Evolutionary conservation across 805 yeast species (phyloP), one percentile per base, ranked within the genome.

Genomic region (Metschnikowia dekortorum): DNA sequence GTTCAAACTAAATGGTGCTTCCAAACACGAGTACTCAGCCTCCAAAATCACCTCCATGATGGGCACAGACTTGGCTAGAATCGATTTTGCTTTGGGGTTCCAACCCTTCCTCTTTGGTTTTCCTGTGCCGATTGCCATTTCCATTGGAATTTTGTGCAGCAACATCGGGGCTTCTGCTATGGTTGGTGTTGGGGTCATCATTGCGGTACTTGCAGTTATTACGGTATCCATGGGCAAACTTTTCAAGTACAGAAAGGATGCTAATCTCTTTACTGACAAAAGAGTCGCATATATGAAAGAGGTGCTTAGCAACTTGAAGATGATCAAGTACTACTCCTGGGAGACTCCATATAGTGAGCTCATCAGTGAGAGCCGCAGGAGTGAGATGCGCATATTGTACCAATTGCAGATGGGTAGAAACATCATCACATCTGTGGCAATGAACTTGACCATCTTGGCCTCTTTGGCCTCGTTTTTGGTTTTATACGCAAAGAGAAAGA

Each of bases 261-360:
- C 88, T 8, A 82, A 81, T 50, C 69, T 68, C 2, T 79, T 70
- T 59, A 91, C 96, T 2, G 98, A 91, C 65, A 66, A 71, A 18
- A 82, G 98, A 61, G 89, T 91, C 22, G 76, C 82, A 43, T 74
- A 81, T 44, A 83, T 89, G 65, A 85, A 87, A 56, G 98, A 91
- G 65, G 80, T 89, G 30, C 73, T 91, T 55, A 82, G 79, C 61
- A 82, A 86, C 56, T 80, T 91, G 76, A 88, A 87, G 61, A 77
- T 85, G 64, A 87, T 91, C 65, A 91, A 91, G 70, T 87, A 79
- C 64, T 91, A 90, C 64, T 87, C 95, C 1, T 91, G 97, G 97
- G 97, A 91, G 68, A 75, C 74, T 32, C 90, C 97, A 0, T 91
- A 89, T 63, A 75, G 75, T 48, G 65, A 75, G 8, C 70, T 76